Base-by-base conservation (phyloP, 805 yeast species). In the Starmerella floricola region DNA sequence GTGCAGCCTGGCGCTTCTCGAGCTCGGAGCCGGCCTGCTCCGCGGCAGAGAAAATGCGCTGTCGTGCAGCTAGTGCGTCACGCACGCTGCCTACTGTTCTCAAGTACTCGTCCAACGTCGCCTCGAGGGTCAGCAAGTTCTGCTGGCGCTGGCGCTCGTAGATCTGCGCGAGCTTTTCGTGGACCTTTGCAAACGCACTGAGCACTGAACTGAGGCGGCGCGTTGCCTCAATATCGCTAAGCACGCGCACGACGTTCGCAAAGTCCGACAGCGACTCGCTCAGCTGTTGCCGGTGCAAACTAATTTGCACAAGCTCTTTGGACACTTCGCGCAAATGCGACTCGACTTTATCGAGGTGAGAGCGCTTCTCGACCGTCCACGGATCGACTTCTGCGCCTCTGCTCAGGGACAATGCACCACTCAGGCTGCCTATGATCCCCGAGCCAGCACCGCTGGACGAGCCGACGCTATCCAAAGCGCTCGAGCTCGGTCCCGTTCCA, bases 51-150 rank as follows among this genome's bases (percentile, higher is more conserved):
- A 74, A 60, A 37, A 66, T 57, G 50, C 76, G 81, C 44, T 74
- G 70, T 51, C 97, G 71, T 44, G 84, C 85, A 36, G 76, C 76
- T 50, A 87, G 78, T 4, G 82, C 76, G 35, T 75, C 71, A 49
- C 79, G 73, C 26, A 85, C 72, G 23, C 94, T 82, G 8, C 80
- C 78, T 20, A 87, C 74, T 13, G 78, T 65, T 38, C 97, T 71
- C 37, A 78, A 66, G 58, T 91, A 87, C 57, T 87, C 96, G 57
- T 88, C 95, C 31, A 88, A 65, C 1, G 94, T 83, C 20, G 81
- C 73, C 2, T 94, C 94, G 36, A 88, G 63, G 0, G 95, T 85
- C 48, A 88, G 64, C 54, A 86, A 74, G 51, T 88, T 96, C 59
- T 84, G 94, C 61, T 81, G 61, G 45, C 85, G 78, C 47, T 80